These are phyloP conservation scores for Geotrichum klebahnii DNA, from an alignment of 1,139 yeast species.

Conservation along the genomic window DNA sequence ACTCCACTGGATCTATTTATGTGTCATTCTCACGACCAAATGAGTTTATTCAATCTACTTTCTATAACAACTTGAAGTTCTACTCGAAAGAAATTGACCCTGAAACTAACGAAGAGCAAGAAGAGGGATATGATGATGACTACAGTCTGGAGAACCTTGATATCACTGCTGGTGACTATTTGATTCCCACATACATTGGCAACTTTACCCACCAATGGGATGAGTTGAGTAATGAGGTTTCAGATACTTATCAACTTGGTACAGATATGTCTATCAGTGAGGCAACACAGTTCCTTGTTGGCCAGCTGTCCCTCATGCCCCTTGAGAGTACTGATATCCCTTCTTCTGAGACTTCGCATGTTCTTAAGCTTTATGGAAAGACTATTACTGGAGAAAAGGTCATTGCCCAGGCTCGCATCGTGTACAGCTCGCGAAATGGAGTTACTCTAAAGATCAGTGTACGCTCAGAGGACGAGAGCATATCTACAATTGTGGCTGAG, in stretches of 20 bases:
- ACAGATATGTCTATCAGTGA: constrained; percentile 45
- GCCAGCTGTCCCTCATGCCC: constrained; percentile 57
- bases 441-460: constrained; percentile 75
- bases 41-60: constrained; percentile 48
- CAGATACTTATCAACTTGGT: constrained; percentile 57
- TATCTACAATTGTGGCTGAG: constrained; percentile 36
- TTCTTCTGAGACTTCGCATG: constrained; percentile 56
- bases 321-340: constrained; percentile 74
- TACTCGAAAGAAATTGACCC: constrained; percentile 78
- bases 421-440: constrained; percentile 63
- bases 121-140: constrained; percentile 90
- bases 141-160: constrained; percentile 83
- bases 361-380: constrained; percentile 78
- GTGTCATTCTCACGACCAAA: constrained; percentile 66
- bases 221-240: constrained; percentile 58
- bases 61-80: constrained; percentile 69
- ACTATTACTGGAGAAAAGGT: constrained; percentile 69
- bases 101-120: constrained; percentile 64
- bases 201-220: constrained; percentile 74
- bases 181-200: constrained; percentile 72
- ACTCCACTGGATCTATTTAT: constrained; percentile 68
- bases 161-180: constrained; percentile 75
- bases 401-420: constrained; percentile 67
- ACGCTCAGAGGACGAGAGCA: constrained; percentile 53
- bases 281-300: constrained; percentile 46